A percentile compares a stretch with the other conserved stretches of the same genome.
phyloP scores from a whole-genome alignment of 1,284 basidiomycete genomes.

The Fomitopsis schrenkii region DNA sequence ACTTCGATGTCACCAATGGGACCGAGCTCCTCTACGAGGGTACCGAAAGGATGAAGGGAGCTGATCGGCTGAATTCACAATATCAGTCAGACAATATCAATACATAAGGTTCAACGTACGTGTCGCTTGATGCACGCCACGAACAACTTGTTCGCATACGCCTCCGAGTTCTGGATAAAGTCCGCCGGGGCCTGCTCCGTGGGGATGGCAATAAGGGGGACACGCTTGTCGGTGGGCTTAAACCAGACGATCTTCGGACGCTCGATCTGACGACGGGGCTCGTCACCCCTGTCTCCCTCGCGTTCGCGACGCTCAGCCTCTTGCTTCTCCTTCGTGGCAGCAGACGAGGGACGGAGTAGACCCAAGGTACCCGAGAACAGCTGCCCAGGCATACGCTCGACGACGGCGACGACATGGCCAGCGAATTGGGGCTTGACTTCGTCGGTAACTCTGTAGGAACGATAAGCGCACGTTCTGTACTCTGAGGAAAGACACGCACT shows the following conservation, averaged over 20 bases:
- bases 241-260: conserved; percentile 99
- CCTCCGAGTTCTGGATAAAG: conserved; percentile 93
- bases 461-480: conserved; percentile 9
- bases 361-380: conserved; percentile 97
- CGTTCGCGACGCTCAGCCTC: conserved; percentile 96
- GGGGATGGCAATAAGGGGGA: conserved; percentile 98
- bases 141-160: conserved; percentile 88
- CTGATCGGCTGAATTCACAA: conserved; percentile 67
- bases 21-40: conserved; percentile 95
- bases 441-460: conserved; percentile 76
- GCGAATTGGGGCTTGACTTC: conserved; percentile 95
- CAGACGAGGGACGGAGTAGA: conserved; percentile 92
- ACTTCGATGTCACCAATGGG: conserved; percentile 98
- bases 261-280: conserved; percentile 76
- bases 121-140: conserved; percentile 99
- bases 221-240: conserved; percentile 99
- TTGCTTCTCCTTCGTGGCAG: conserved; percentile 99
- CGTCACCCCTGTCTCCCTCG: conserved; percentile 86
- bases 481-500: conserved; percentile 45
- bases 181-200: conserved; percentile 97
- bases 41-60: conserved; percentile 98
- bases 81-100: conserved; percentile 4
- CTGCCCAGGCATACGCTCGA: conserved; percentile 98
- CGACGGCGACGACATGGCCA: conserved; percentile 97
- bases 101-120: conserved; percentile 39